These are phyloP conservation scores for Cyclotella distinguenda DNA, from an alignment of 108 stramenopile species.

Conservation along the genomic window DNA sequence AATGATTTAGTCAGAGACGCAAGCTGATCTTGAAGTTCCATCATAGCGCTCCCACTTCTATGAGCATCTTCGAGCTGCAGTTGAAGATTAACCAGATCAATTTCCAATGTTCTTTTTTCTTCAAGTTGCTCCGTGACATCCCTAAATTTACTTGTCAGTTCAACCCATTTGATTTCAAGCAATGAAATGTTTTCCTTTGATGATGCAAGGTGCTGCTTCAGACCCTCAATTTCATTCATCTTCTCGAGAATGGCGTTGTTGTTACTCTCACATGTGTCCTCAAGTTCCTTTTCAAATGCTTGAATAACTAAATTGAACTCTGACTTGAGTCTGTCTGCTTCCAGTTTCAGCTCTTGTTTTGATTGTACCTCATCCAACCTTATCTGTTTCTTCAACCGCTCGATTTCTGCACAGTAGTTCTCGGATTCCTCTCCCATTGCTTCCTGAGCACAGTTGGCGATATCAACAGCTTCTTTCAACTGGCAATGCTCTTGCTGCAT, in stretches of 20 bases:
- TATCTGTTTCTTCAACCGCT: conserved; percentile 12
- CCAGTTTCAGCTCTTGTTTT: conserved; percentile 18
- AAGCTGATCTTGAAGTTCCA: conserved; percentile 9
- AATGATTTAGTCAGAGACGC: not conserved
- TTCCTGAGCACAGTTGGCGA: not conserved
- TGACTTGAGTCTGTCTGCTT: conserved; percentile 24
- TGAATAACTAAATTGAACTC: conserved; percentile 29
- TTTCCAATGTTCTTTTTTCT: not conserved
- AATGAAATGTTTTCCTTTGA: conserved; percentile 3
- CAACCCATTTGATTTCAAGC: conserved; percentile 10
- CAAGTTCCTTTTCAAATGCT: conserved; percentile 27
- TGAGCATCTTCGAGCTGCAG: conserved; percentile 12
- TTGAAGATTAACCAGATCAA: not conserved
- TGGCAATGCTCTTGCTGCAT: conserved; percentile 3
- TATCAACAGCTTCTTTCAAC: conserved; percentile 2
- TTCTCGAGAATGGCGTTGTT: not conserved
- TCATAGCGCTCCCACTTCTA: conserved; percentile 3
- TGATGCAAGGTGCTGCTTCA: conserved; percentile 17
- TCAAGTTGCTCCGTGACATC: conserved; percentile 10
- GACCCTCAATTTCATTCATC: not conserved
- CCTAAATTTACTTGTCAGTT: conserved; percentile 2
- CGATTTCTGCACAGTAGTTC: not conserved
- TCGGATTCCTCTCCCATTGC: not conserved
- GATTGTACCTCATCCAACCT: not conserved
- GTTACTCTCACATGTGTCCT: conserved; percentile 24